Base-by-base conservation (phyloP, 768 basidiomycete genomes). In the Amanita pallidorosea region DNA sequence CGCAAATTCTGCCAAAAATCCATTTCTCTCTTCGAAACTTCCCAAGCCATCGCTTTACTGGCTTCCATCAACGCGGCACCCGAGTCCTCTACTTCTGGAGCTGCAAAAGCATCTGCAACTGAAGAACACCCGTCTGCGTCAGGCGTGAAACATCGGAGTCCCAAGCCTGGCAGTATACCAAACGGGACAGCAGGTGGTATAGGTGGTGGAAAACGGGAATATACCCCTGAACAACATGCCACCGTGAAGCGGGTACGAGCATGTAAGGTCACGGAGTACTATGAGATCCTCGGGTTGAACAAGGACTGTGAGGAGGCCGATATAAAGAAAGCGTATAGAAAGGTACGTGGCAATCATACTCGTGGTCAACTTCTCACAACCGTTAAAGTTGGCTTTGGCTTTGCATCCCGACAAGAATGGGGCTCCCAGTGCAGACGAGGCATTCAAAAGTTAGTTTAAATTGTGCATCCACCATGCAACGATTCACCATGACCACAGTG, bases 361-460 rank as follows among this genome's bases (percentile, higher is more conserved):
- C 22, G 38, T 33, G 33, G 12, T n/a, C 43, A 29, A 5, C 13
- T 15, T 20, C 50, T 46, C 40, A 53, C 29, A 29, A 33, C 37
- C 29, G 22, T 8, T 46, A 36, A 56, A 93, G 89, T 75, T 95
- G 54, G 93, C 93, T 35, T 72, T 96, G 52, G 87, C 88, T 47
- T 67, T 93, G 43, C 90, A 94, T 67, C 90, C 90, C 3, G 90
- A 94, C 64, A 94, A 86, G 71, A 96, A 95, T 60, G 91, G 92
- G 5, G 95, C 95, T 17, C 94, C 95, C n/a, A 89, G 91, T 36
- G 95, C 95, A 13, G 95, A 97, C 54, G 95, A 98, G 63, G 95
- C 95, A 2, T 98, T 98, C 71, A 98, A 98, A 72, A 73, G 95
- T 97, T 60, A 49, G 84, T 75, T 45, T 25, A 43, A 40, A 27